Conservation (phyloP, 495 filamentous ascomycete genomes). For the Podospora tetraspora region DNA sequence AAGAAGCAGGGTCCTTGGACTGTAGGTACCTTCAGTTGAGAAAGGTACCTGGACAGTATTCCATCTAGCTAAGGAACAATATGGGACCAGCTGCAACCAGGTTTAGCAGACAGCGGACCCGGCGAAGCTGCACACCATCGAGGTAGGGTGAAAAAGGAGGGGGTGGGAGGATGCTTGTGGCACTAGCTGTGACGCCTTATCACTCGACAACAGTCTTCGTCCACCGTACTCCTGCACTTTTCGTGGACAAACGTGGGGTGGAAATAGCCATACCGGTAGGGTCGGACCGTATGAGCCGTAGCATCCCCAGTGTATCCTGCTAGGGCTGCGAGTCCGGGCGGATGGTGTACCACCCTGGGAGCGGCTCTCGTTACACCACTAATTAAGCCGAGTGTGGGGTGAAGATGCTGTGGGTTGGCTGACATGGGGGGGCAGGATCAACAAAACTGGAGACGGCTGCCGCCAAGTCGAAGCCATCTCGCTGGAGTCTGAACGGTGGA, state of each 20-base stretch:
- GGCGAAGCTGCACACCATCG: slow-evolving; percentile 24
- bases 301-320: slow-evolving; percentile 20
- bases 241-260: slow-evolving; percentile 13
- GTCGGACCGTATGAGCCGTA: slow-evolving; percentile 42
- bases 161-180: slow-evolving; percentile 10
- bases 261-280: slow-evolving; percentile 41
- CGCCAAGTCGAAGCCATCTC: background rate
- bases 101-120: slow-evolving; percentile 25
- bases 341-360: slow-evolving; percentile 21
- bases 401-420: slow-evolving; percentile 12
- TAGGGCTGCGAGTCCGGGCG: slow-evolving; percentile 11
- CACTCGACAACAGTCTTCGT: slow-evolving; percentile 28
- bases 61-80: background rate
- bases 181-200: slow-evolving; percentile 17
- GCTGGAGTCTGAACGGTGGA: background rate
- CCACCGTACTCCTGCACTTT: slow-evolving; percentile 18
- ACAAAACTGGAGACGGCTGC: background rate
- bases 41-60: slow-evolving; percentile 3
- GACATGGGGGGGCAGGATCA: slow-evolving; percentile 6
- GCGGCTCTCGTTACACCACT: background rate
- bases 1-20: slow-evolving; percentile 1
- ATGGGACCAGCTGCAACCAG: slow-evolving; percentile 10
- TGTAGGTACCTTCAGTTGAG: background rate
- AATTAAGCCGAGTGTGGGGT: slow-evolving; percentile 18
- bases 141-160: slow-evolving; percentile 23